A percentile compares a stretch with the other conserved stretches of the same genome.
Evolutionary conservation across 2,329 filamentous ascomycete genomes (phyloP).

Genomic region (Fusarium piperis): DNA sequence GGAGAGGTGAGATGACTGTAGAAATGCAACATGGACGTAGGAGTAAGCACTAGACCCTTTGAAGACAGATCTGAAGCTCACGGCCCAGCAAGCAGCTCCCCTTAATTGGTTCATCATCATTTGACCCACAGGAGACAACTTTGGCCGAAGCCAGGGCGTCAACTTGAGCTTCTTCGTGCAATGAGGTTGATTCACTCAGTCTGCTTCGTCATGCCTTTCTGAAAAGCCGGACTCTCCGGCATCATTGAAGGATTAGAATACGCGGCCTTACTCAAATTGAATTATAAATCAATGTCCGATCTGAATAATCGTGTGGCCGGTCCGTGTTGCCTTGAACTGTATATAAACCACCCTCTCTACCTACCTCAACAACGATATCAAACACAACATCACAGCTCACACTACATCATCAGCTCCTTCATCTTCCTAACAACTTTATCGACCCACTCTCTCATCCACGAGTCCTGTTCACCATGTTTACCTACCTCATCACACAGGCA

Average conservation of each 20-base stretch:
- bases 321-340: background rate
- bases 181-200: background rate
- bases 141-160: constrained; percentile 10
- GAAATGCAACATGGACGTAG: background rate
- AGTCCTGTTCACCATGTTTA: constrained; percentile 33
- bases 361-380: background rate
- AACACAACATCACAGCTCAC: background rate
- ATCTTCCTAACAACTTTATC: background rate
- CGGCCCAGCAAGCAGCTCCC: background rate
- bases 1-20: background rate
- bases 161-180: background rate
- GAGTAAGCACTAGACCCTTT: constrained; percentile 1
- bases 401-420: background rate
- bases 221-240: background rate
- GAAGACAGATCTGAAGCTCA: background rate
- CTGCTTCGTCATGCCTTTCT: background rate
- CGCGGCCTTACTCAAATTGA: background rate
- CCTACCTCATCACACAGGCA: constrained; percentile 49
- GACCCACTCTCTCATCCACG: background rate
- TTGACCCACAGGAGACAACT: constrained; percentile 23
- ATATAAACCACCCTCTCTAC: background rate
- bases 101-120: background rate
- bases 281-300: background rate
- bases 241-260: background rate
- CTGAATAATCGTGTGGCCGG: background rate